These are phyloP conservation scores for Exophiala sp. DNA, from an alignment of 2,329 filamentous ascomycete genomes.

Conservation along the genomic window DNA sequence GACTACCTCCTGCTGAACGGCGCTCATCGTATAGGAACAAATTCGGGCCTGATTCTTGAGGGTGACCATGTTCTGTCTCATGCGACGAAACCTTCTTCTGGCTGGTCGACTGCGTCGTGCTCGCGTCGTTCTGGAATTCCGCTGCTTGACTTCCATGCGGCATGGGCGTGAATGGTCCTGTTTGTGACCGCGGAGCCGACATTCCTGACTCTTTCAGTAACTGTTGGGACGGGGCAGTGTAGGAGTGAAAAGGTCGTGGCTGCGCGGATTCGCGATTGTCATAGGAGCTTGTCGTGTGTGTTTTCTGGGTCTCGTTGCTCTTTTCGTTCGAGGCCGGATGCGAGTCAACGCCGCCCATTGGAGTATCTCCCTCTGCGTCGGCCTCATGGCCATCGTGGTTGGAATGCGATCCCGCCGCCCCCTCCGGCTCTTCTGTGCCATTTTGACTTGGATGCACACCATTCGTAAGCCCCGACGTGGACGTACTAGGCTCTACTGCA, in stretches of 20 bases:
- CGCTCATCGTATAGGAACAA: constrained; percentile 46
- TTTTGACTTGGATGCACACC: constrained; percentile 39
- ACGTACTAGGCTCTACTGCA: constrained; percentile 49
- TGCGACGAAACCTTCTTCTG: constrained; percentile 74
- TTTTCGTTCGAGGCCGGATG: constrained; percentile 44
- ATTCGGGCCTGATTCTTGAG: constrained; percentile 58
- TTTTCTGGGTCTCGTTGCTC: constrained; percentile 38
- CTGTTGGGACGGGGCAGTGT: constrained; percentile 44
- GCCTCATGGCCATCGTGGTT: constrained; percentile 31
- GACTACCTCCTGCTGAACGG: constrained; percentile 49
- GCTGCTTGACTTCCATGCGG: constrained; percentile 52
- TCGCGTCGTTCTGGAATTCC: constrained; percentile 76
- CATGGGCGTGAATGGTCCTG: constrained; percentile 52
- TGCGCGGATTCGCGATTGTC: constrained; percentile 44
- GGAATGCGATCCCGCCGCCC: constrained; percentile 39
- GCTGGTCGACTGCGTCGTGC: constrained; percentile 75
- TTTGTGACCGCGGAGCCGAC: constrained; percentile 44
- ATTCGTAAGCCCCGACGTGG: constrained; percentile 31
- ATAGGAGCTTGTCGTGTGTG: constrained; percentile 47
- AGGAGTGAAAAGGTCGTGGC: constrained; percentile 42
- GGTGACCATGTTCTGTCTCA: constrained; percentile 51
- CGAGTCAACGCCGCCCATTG: constrained; percentile 55
- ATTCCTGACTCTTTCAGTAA: constrained; percentile 42
- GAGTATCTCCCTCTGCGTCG: constrained; percentile 51
- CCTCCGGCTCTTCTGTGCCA: constrained; percentile 30